phyloP scores from a whole-genome alignment of 2,329 filamentous ascomycete species.

The Hypoxylon sp. region DNA sequence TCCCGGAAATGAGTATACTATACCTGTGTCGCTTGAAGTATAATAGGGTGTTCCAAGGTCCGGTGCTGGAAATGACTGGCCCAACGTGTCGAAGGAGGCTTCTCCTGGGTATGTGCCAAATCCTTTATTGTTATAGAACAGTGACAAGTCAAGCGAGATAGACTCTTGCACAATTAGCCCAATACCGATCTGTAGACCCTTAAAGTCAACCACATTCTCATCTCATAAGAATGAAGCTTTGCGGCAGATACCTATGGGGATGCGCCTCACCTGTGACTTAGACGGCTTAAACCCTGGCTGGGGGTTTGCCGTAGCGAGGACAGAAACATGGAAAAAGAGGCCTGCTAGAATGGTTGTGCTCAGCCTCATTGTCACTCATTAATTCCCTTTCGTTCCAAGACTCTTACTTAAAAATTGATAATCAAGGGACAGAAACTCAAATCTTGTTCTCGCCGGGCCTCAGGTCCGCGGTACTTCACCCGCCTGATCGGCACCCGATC shows the following conservation, averaged over 20 bases:
- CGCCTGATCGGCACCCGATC: constrained; percentile 38
- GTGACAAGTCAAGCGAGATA: constrained; percentile 53
- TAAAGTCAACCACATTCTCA: neutral
- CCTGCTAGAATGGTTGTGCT: constrained; percentile 22
- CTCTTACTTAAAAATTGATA: constrained; percentile 34
- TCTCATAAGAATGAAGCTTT: neutral
- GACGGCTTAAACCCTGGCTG: constrained; percentile 8
- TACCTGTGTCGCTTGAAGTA: constrained; percentile 59
- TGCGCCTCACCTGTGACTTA: constrained; percentile 30
- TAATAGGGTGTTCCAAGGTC: constrained; percentile 54
- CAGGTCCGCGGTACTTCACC: constrained; percentile 29
- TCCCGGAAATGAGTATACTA: constrained; percentile 60
- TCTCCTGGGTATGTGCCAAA: constrained; percentile 63
- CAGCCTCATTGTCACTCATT: constrained; percentile 27
- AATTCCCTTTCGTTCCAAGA: neutral
- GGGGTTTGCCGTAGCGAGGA: constrained; percentile 1
- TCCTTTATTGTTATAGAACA: constrained; percentile 64
- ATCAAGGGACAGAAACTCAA: constrained; percentile 23
- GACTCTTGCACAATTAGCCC: constrained; percentile 45
- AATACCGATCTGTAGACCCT: neutral
- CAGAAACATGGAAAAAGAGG: constrained; percentile 19
- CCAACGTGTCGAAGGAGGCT: constrained; percentile 61
- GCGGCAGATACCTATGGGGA: neutral
- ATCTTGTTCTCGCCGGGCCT: constrained; percentile 25
- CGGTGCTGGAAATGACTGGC: constrained; percentile 60